Conservation (phyloP, 139 green algal species). For the Chlamydomonas sp. region DNA sequence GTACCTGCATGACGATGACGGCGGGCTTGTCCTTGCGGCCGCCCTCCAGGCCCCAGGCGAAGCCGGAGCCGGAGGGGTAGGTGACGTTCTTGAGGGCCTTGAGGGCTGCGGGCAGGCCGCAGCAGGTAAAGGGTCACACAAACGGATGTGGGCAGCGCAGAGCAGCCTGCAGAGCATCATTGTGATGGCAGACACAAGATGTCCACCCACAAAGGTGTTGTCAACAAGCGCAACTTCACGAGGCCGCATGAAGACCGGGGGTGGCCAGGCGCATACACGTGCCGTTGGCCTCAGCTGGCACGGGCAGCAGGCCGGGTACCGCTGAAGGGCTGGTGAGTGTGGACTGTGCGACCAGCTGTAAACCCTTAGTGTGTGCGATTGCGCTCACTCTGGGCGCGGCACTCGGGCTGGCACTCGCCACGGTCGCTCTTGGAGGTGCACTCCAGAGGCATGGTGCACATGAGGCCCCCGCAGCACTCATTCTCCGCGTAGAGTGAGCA, state of each 20-base stretch:
- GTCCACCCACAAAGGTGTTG: too few species aligned
- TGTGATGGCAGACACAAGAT: too few species aligned
- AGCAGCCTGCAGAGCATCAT: too few species aligned
- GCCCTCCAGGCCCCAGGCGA: background rate
- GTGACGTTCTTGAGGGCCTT: background rate
- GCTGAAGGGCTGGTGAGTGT: background rate
- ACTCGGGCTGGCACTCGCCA: constrained; percentile 17
- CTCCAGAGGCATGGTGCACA: constrained; percentile 38
- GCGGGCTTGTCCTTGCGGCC: constrained; percentile 13
- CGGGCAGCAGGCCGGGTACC: too few species aligned
- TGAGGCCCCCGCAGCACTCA: constrained; percentile 9
- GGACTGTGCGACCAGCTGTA: too few species aligned
- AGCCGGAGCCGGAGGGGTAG: constrained; percentile 9
- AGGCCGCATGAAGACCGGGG: too few species aligned
- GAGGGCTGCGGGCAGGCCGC: constrained; percentile 3
- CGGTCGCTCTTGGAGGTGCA: constrained; percentile 7
- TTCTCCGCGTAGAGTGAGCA: constrained; percentile 10
- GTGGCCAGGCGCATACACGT: too few species aligned
- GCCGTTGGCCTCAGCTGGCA: too few species aligned
- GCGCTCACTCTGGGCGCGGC: constrained; percentile 18
- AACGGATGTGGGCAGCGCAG: background rate
- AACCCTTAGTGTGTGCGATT: too few species aligned
- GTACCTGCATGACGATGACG: constrained; percentile 32
- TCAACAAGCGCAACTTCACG: too few species aligned
- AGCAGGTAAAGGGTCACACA: background rate